Conservation (phyloP, 2,329 filamentous ascomycete genomes). For the Paecilomyces dactylethromorphus region DNA sequence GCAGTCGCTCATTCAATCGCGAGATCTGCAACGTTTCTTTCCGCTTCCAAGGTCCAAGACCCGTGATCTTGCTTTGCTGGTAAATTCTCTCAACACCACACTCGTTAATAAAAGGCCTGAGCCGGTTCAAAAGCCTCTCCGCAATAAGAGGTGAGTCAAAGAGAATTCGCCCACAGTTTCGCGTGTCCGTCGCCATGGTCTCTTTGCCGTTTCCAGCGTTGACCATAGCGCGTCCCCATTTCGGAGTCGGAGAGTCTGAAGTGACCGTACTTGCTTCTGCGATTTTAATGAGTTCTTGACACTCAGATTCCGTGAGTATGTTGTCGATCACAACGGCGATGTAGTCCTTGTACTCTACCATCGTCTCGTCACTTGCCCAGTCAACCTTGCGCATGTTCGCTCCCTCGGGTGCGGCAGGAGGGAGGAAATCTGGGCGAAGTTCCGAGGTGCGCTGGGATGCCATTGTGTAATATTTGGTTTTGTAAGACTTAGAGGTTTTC, state of each 20-base stretch:
- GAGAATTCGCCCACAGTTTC: slow-evolving; percentile 71
- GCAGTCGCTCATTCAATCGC: slow-evolving; percentile 63
- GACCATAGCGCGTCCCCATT: slow-evolving; percentile 64
- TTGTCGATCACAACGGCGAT: slow-evolving; percentile 61
- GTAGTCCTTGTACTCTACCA: slow-evolving; percentile 48
- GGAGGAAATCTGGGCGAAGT: slow-evolving; percentile 22
- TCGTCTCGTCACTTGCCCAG: slow-evolving; percentile 39
- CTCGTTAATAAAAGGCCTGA: slow-evolving; percentile 40
- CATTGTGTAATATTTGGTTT: slow-evolving; percentile 5
- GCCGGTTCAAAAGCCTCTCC: slow-evolving; percentile 55
- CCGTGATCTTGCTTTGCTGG: slow-evolving; percentile 37
- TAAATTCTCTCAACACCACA: slow-evolving; percentile 40
- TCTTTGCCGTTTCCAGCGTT: slow-evolving; percentile 60
- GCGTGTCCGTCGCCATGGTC: slow-evolving; percentile 48
- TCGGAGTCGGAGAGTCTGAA: slow-evolving; percentile 11
- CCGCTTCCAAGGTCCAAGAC: slow-evolving; percentile 36
- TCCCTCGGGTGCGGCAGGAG: slow-evolving; percentile 30
- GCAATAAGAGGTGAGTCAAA: slow-evolving; percentile 61
- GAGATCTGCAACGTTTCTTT: slow-evolving; percentile 30
- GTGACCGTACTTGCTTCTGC: slow-evolving; percentile 39
- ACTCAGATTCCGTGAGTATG: slow-evolving; percentile 59
- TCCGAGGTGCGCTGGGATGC: neutral
- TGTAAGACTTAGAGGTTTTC: neutral
- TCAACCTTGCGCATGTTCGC: slow-evolving; percentile 47
- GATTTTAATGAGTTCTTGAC: slow-evolving; percentile 47